Conservation (phyloP, 2,329 filamentous ascomycete genomes). For the Fusarium sublunatum region DNA sequence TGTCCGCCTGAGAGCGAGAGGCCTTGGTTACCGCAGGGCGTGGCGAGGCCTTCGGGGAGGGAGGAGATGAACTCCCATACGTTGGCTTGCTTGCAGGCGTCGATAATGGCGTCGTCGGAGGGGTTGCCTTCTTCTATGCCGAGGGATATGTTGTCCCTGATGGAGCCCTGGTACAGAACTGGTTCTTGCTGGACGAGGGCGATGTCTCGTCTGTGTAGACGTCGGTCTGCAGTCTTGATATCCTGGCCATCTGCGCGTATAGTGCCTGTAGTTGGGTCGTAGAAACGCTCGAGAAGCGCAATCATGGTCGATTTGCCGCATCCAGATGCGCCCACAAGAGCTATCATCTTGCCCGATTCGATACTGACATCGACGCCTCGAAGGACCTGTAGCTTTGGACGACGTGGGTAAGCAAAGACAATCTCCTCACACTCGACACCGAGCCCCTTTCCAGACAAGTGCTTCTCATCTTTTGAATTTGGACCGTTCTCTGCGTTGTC, state of each 20-base stretch:
- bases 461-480: constrained; percentile 6
- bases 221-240: constrained; percentile 46
- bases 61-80: constrained; percentile 66
- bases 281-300: constrained; percentile 60
- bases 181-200: constrained; percentile 58
- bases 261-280: constrained; percentile 50
- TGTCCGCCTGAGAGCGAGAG: constrained; percentile 79
- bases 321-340: constrained; percentile 67
- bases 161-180: constrained; percentile 60
- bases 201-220: constrained; percentile 50
- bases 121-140: constrained; percentile 53
- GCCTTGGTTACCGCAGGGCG: constrained; percentile 73
- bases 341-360: constrained; percentile 60
- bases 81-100: constrained; percentile 66
- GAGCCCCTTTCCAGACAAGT: constrained; percentile 42
- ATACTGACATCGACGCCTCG: constrained; percentile 56
- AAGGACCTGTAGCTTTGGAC: constrained; percentile 51
- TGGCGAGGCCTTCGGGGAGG: constrained; percentile 70
- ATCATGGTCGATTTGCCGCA: constrained; percentile 72
- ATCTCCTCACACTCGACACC: constrained; percentile 63
- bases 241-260: constrained; percentile 48
- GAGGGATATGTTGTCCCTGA: constrained; percentile 67
- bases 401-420: constrained; percentile 67
- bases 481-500: constrained; percentile 46
- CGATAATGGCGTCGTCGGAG: constrained; percentile 55